Evolutionary conservation across 208 protist species (phyloP).

Genomic region (Leishmania tropica): DNA sequence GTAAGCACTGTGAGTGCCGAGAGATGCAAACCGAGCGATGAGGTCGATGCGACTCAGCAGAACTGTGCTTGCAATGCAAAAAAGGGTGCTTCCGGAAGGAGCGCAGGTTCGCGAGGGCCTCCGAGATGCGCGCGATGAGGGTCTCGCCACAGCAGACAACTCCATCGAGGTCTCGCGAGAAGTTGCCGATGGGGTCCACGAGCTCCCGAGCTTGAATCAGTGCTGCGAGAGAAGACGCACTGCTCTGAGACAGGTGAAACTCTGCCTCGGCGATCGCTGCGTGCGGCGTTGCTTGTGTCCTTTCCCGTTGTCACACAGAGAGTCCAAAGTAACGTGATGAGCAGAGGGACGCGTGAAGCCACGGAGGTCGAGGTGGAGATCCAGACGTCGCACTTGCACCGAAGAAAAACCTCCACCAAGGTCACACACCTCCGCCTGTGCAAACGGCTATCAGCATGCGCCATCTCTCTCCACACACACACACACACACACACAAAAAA

Average conservation of each 20-base stretch:
- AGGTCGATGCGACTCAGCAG: slow-evolving; percentile 38
- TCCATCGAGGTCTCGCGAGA: slow-evolving; percentile 69
- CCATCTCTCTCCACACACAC: too few relatives aligned
- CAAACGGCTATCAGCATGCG: too few relatives aligned
- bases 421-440: too few relatives aligned
- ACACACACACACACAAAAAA: too few relatives aligned
- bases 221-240: neutral
- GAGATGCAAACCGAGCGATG: slow-evolving; percentile 23
- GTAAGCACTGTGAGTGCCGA: slow-evolving; percentile 37
- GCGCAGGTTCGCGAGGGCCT: slow-evolving; percentile 55
- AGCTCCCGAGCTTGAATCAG: neutral
- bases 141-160: slow-evolving; percentile 52
- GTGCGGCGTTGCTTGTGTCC: too few relatives aligned
- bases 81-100: slow-evolving; percentile 38
- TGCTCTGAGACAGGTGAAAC: neutral
- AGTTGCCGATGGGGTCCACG: slow-evolving; percentile 35
- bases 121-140: slow-evolving; percentile 40
- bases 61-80: slow-evolving; percentile 54
- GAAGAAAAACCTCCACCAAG: too few relatives aligned
- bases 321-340: too few relatives aligned
- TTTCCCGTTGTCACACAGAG: too few relatives aligned
- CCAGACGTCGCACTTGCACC: too few relatives aligned
- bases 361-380: too few relatives aligned
- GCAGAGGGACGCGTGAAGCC: too few relatives aligned
- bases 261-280: too few relatives aligned